These are phyloP conservation scores for Eucalyptus curtisii DNA, from an alignment of 345 rosid species.

Conservation along the genomic window DNA sequence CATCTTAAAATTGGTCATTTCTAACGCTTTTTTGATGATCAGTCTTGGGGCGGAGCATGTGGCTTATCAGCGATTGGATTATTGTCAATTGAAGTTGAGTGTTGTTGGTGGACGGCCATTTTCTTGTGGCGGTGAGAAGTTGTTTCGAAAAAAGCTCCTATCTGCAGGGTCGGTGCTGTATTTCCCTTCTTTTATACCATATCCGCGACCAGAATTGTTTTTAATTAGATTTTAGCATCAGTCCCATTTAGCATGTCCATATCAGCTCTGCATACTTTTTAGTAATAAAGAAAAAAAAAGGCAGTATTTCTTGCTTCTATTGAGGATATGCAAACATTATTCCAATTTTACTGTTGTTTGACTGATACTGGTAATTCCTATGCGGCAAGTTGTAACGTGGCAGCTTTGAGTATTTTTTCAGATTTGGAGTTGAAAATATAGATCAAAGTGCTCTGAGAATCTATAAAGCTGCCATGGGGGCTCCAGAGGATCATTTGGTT, in stretches of 20 bases:
- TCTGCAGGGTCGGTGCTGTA: conserved; percentile 32
- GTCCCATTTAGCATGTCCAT: neutral
- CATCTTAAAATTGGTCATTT: neutral
- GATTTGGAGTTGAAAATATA: conserved; percentile 72
- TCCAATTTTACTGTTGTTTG: neutral
- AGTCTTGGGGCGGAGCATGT: conserved; percentile 84
- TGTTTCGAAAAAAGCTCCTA: conserved; percentile 48
- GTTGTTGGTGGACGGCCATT: conserved; percentile 89
- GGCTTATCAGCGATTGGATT: conserved; percentile 62
- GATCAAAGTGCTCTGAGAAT: conserved; percentile 55
- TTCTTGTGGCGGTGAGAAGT: conserved; percentile 60
- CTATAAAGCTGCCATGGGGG: conserved; percentile 34
- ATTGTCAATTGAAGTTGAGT: conserved; percentile 53
- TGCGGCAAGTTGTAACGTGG: neutral
- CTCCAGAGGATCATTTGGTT: conserved; percentile 66
- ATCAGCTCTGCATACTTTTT: neutral
- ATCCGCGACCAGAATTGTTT: neutral
- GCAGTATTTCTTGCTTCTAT: neutral
- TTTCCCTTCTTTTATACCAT: neutral
- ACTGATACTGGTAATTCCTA: neutral
- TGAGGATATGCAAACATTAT: neutral
- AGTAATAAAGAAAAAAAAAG: neutral
- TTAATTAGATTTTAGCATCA: neutral
- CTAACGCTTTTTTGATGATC: neutral
- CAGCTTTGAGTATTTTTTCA: conserved; percentile 8